Conservation (phyloP, 495 filamentous ascomycete genomes). For the Xanthoparmelia taractica region DNA sequence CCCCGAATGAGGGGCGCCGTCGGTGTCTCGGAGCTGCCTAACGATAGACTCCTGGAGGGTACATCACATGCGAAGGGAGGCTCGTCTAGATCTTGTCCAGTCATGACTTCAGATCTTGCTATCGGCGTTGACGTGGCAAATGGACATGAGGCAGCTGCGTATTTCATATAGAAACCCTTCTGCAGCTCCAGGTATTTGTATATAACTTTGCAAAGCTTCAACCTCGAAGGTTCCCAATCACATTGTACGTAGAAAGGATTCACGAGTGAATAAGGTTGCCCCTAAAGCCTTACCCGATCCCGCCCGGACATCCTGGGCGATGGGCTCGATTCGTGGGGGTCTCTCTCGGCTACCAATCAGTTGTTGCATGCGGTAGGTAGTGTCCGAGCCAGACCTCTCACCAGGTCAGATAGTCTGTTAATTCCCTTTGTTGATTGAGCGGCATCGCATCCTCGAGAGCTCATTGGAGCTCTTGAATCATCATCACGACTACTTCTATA, state of each 20-base stretch:
- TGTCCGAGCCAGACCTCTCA: background rate
- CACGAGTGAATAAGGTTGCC: no score
- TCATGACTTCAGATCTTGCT: background rate
- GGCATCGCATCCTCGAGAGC: background rate
- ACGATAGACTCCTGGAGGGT: background rate
- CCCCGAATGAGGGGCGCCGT: background rate
- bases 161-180: background rate
- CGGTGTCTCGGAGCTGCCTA: background rate
- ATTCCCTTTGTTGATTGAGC: background rate
- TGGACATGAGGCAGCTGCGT: background rate
- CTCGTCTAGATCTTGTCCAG: background rate
- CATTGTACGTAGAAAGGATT: no score
- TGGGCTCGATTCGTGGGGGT: no score
- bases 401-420: background rate
- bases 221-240: no score
- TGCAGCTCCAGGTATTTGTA: background rate
- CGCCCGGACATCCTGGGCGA: no score
- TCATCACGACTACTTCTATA: constrained; percentile 9
- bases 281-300: no score
- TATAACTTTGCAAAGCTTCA: no score
- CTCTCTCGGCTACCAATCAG: no score
- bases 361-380: no score
- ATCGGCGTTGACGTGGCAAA: background rate
- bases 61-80: background rate
- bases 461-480: constrained; percentile 6